Evolutionary conservation across 148 eudicot genomes (phyloP), one percentile per base, ranked within the genome.

Genomic region (Rhododendron molle): DNA sequence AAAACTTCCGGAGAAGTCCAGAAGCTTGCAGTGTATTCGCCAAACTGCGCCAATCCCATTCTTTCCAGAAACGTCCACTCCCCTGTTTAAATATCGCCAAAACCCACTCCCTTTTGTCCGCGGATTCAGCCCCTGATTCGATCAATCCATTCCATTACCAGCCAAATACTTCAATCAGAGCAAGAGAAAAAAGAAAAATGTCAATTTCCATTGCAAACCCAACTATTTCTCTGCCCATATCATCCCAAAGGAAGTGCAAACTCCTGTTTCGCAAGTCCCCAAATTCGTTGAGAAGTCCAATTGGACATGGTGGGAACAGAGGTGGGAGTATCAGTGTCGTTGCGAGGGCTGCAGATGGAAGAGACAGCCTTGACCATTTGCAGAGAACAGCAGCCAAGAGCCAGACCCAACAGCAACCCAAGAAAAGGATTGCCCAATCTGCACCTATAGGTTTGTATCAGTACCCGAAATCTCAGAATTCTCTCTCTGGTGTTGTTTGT

Each of bases 381-480:
- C 92, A 93, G 76, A 88, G 88, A 79, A 28, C 56, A n/a, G n/a
- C n/a, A n/a, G n/a, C n/a, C 80, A 83, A 71, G 78, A 78, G 44
- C 7, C 90, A 89, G 69, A 78, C 85, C 7, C 91, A 46, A 46
- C 49, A 76, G 14, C 84, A 21, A 77, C 87, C 85, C 78, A 91
- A 81, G 76, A 92, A 73, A 67, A 87, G 90, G 84, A 50, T 85
- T 28, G 71, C 86, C 82, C 86, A 86, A 81, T 34, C 82, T 49
- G 83, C 90, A 6, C 94, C 95, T 15, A 32, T 89, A 52, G 97
- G 97, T 93, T 91, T 76, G 78, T n/a, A n/a, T n/a, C n/a, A n/a
- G n/a, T n/a, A n/a, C n/a, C n/a, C n/a, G n/a, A n/a, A n/a, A n/a
- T n/a, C n/a, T n/a, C n/a, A n/a, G n/a, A n/a, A n/a, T n/a, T n/a